Evolutionary conservation across 78 protist species (phyloP).

Genomic region (Emiliania huxleyi): DNA sequence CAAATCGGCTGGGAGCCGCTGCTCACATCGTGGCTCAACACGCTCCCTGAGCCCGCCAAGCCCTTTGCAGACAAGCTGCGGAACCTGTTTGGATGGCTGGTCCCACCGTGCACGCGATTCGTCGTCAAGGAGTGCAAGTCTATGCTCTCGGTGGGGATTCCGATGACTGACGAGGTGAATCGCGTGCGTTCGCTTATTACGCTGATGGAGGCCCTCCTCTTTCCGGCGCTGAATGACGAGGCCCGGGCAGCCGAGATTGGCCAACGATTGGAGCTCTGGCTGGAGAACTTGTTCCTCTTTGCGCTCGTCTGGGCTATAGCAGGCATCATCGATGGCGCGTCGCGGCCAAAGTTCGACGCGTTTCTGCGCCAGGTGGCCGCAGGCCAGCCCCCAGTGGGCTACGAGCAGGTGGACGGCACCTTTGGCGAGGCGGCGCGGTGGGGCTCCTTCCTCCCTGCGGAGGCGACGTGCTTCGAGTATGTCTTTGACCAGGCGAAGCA

Average conservation of each 20-base stretch:
- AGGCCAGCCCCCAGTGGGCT: background rate
- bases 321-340: constrained; percentile 18
- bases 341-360: constrained; percentile 42
- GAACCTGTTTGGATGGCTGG: constrained; percentile 36
- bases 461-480: constrained; percentile 52
- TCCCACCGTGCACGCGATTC: constrained; percentile 28
- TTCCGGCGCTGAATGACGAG: background rate
- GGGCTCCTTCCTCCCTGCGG: constrained; percentile 42
- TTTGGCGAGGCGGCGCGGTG: background rate
- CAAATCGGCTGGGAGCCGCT: constrained; percentile 64
- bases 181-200: constrained; percentile 32
- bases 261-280: background rate
- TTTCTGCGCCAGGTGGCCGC: constrained; percentile 15
- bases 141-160: background rate
- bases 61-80: background rate
- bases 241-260: background rate
- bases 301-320: constrained; percentile 71
- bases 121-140: constrained; percentile 4
- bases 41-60: background rate
- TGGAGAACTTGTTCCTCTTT: constrained; percentile 53
- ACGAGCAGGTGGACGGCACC: background rate
- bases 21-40: constrained; percentile 43
- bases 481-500: constrained; percentile 12
- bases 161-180: constrained; percentile 22
- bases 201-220: constrained; percentile 30